Percentiles rank a stretch among this genome's conserved stretches.
Evolutionary conservation across 2,329 filamentous ascomycete genomes (phyloP).

Genomic region (Aspergillus quadrilineatus): DNA sequence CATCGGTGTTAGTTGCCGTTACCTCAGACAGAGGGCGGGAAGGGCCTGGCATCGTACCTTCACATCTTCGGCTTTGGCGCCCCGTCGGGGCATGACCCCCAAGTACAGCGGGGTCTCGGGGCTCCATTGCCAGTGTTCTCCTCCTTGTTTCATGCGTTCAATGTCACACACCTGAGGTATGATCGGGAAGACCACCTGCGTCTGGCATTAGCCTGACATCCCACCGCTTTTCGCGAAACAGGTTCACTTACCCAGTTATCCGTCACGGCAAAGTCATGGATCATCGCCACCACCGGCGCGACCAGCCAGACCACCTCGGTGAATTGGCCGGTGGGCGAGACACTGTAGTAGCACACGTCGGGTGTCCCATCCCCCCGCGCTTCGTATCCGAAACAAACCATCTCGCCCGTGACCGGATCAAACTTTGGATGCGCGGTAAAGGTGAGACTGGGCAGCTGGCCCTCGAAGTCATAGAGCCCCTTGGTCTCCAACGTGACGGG

Average conservation of each 20-base stretch:
- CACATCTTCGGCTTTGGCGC: constrained; percentile 32
- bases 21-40: too few relatives aligned
- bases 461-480: constrained; percentile 51
- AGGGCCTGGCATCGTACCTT: constrained; percentile 20
- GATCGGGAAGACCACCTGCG: constrained; percentile 39
- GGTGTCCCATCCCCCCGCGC: constrained; percentile 42
- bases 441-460: constrained; percentile 48
- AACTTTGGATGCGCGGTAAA: constrained; percentile 56
- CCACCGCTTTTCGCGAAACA: too few relatives aligned
- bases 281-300: constrained; percentile 39
- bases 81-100: constrained; percentile 27
- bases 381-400: constrained; percentile 53
- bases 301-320: constrained; percentile 36
- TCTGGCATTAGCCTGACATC: too few relatives aligned
- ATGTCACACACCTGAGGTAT: constrained; percentile 38
- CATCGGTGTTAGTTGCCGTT: too few relatives aligned
- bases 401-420: constrained; percentile 51
- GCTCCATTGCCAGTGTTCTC: constrained; percentile 44
- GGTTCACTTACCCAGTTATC: constrained; percentile 43
- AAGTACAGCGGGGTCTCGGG: constrained; percentile 30
- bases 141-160: constrained; percentile 40
- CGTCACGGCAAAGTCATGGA: constrained; percentile 46
- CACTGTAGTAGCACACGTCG: constrained; percentile 39
- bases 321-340: constrained; percentile 31
- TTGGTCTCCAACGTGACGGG: constrained; percentile 51